Conservation (phyloP, 2,329 filamentous ascomycete species). For the Dactylonectria estremocensis region DNA sequence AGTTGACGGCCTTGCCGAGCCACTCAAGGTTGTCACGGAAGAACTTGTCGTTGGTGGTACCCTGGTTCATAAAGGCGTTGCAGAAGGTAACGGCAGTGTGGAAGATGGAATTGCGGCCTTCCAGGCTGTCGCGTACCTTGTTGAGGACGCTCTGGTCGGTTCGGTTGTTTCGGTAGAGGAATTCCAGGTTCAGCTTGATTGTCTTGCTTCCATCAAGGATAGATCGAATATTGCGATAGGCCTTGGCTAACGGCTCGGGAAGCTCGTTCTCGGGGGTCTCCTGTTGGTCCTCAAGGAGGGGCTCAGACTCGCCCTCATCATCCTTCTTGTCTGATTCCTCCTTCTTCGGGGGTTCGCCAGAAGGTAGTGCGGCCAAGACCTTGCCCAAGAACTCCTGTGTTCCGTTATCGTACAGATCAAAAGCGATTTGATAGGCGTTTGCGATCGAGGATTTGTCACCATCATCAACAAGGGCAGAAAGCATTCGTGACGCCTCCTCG, state of each 20-base stretch:
- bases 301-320: conserved; percentile 61
- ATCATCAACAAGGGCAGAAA: conserved; percentile 84
- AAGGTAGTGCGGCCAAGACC: conserved; percentile 85
- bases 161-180: conserved; percentile 95
- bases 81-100: conserved; percentile 97
- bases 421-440: conserved; percentile 96
- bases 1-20: conserved; percentile 98
- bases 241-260: conserved; percentile 68
- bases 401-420: conserved; percentile 98
- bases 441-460: conserved; percentile 85
- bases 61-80: conserved; percentile 99
- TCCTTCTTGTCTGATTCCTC: conserved; percentile 62
- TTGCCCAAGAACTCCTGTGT: conserved; percentile 97
- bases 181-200: conserved; percentile 95
- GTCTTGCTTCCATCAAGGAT: conserved; percentile 91
- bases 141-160: conserved; percentile 94
- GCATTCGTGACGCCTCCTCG: conserved; percentile 88
- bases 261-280: conserved; percentile 70
- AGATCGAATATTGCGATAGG: conserved; percentile 75
- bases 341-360: conserved; percentile 61
- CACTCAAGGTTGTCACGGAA: conserved; percentile 98
- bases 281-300: conserved; percentile 65
- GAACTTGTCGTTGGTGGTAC: conserved; percentile 98
- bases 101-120: conserved; percentile 98
- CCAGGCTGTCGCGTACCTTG: conserved; percentile 95